Evolutionary conservation across 192 early-diverging fungal species (phyloP), one percentile per base, ranked within the genome.

Genomic region (Coemansia sp.): DNA sequence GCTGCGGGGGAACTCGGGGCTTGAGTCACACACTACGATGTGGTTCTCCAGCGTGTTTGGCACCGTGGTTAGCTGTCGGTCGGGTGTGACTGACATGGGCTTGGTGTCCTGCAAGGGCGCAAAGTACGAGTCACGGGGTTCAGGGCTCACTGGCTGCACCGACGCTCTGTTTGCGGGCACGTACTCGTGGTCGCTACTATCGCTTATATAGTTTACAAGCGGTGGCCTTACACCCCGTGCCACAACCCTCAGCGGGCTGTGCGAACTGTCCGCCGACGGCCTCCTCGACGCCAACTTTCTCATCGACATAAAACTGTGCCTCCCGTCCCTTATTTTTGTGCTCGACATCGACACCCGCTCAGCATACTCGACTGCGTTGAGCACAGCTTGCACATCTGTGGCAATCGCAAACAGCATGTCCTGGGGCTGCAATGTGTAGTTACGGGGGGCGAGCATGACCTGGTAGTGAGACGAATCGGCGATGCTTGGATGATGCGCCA

Each of bases 341-440:
- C 66, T 78, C 36, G 57, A 68, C 1, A 78, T 78, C 11, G 71
- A 72, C 9, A 78, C 75, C 0, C 75, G 59, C 40, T 78, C 75
- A 4, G 75, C 70, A 34, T 65, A 72, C 25, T 64, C 34, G 50
- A 72, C 71, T 7, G 75, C 70, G 28, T 64, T 59, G 0, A 78
- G 57, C 9, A 78, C 75, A 2, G 69, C 60, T 25, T 78, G 75
- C 5, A 78, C 67, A n/a, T 80, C 78, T 5, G 63, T 62, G 40
- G 75, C 69, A 5, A 83, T 72, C 6, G 75, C 64, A 44, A 83
- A 83, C 0, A 78, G 69, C 62, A 83, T 74, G 52, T 83, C 81
- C 17, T 66, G 51, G 38, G 65, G 60, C 38, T 71, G 69, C 52
- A 83, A 19, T 4, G 66, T 52, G 49, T 83, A 76, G 66, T 66